phyloP scores from a whole-genome alignment of 371 early-diverging fungal species.

The Saksenaea vasiformis region DNA sequence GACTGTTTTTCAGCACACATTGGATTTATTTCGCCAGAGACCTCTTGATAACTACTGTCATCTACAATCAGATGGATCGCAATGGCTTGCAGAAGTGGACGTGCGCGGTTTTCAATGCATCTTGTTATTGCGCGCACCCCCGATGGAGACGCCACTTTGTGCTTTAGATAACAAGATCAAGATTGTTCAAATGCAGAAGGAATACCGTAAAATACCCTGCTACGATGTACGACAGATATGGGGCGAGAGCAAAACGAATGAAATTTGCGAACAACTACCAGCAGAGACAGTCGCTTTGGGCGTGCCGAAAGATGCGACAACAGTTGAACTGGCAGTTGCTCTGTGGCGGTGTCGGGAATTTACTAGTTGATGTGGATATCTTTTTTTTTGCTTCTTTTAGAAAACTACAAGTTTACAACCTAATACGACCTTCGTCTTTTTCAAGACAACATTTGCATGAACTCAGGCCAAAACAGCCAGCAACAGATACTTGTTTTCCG shows the following conservation, averaged over 20 bases:
- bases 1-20: background rate
- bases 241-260: background rate
- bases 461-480: constrained; percentile 16
- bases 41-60: background rate
- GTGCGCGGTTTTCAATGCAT: constrained; percentile 1
- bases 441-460: constrained; percentile 3
- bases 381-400: too few relatives aligned
- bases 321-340: constrained; percentile 10
- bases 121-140: background rate
- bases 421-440: constrained; percentile 9
- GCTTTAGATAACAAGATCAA: background rate
- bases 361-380: background rate
- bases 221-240: constrained; percentile 7
- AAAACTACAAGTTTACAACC: background rate
- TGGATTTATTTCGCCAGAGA: background rate
- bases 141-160: background rate
- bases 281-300: background rate
- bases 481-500: constrained; percentile 30
- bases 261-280: background rate
- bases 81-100: background rate
- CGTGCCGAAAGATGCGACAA: background rate
- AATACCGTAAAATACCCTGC: background rate
- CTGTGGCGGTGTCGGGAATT: constrained; percentile 9
- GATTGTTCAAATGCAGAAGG: background rate
- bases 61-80: background rate